Conservation (phyloP, 1,139 yeast species). For the Diutina mesorugosa region DNA sequence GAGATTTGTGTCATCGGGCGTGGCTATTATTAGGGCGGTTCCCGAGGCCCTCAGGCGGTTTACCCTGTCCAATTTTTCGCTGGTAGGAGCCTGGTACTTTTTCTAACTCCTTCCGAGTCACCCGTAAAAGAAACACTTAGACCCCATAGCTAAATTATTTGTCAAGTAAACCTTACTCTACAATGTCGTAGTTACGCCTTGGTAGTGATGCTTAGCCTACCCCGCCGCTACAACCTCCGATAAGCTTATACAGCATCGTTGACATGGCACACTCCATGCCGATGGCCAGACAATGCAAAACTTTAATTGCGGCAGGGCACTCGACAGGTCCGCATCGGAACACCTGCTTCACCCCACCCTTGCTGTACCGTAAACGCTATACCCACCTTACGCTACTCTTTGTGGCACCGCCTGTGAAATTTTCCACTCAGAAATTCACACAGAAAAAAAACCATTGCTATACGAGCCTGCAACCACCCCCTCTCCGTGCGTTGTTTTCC, state of each 20-base stretch:
- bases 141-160: too few species aligned
- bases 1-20: neutral
- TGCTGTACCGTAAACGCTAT: neutral
- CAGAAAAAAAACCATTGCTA: neutral
- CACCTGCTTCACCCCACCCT: neutral
- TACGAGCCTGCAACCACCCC: neutral
- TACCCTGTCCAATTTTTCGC: neutral
- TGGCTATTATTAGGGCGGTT: neutral
- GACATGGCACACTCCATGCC: neutral
- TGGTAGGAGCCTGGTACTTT: neutral
- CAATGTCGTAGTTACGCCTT: neutral
- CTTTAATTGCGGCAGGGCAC: neutral
- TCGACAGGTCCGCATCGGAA: neutral
- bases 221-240: neutral
- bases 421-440: neutral
- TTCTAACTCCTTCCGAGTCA: too few species aligned
- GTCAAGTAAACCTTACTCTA: too few species aligned
- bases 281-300: neutral
- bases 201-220: neutral
- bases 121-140: too few species aligned
- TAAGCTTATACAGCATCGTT: neutral
- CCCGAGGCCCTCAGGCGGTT: neutral
- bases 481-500: neutral
- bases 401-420: neutral
- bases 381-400: neutral